Evolutionary conservation across 2,329 filamentous ascomycete genomes (phyloP).

Genomic region (Trichophyton rubrum): DNA sequence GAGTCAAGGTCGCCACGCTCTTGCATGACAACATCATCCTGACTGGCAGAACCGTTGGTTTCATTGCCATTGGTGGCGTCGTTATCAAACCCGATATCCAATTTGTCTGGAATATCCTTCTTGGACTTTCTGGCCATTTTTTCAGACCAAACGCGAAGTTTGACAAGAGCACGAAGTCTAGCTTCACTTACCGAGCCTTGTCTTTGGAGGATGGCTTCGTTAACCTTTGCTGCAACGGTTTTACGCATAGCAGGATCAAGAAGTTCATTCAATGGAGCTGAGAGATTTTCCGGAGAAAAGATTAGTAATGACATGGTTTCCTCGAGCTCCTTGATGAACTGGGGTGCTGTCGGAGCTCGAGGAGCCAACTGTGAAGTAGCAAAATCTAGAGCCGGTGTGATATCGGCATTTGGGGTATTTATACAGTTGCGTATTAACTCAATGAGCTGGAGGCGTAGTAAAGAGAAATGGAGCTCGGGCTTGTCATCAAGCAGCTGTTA

Average conservation of each 20-base stretch:
- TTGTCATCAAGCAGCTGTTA: constrained; percentile 73
- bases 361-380: constrained; percentile 79
- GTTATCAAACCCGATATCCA: constrained; percentile 34
- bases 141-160: constrained; percentile 77
- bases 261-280: constrained; percentile 61
- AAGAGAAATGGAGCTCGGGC: constrained; percentile 71
- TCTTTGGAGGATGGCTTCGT: constrained; percentile 68
- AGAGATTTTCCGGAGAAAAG: constrained; percentile 68
- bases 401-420: constrained; percentile 53
- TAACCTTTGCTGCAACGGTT: constrained; percentile 76
- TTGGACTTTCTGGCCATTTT: constrained; percentile 36
- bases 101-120: constrained; percentile 35
- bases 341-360: constrained; percentile 64
- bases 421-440: constrained; percentile 78
- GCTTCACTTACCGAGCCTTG: constrained; percentile 65
- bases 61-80: constrained; percentile 19
- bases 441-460: constrained; percentile 81
- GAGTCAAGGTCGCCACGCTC: constrained; percentile 30
- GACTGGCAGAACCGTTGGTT: constrained; percentile 16
- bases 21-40: constrained; percentile 31
- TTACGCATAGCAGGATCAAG: constrained; percentile 68
- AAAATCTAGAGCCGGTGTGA: constrained; percentile 70
- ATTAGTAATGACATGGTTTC: constrained; percentile 86
- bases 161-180: constrained; percentile 67
- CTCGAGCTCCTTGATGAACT: constrained; percentile 78